Conservation (phyloP, 345 rosid species). For the Eucalyptus regnans region DNA sequence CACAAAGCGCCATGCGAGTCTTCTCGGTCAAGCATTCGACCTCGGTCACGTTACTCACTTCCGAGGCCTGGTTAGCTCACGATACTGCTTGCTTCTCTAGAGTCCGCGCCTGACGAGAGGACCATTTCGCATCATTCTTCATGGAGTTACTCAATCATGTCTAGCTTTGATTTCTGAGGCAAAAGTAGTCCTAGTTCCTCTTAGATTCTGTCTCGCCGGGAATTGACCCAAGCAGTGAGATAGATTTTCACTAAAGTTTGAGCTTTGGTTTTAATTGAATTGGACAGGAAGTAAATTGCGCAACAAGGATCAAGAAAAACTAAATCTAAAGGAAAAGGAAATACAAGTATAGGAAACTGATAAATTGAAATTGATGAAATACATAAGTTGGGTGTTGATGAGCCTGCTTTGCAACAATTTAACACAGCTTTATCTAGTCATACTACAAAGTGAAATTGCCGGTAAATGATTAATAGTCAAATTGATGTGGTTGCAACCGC, state of each 20-base stretch:
- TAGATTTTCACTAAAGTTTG: background rate
- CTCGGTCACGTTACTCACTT: background rate
- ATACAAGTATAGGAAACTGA: background rate
- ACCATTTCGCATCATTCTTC: background rate
- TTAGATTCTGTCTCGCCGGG: background rate
- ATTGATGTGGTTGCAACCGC: background rate
- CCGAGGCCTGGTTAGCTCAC: background rate
- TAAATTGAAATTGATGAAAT: background rate
- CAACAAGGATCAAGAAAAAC: background rate
- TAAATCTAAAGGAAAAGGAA: too few species aligned
- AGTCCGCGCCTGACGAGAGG: background rate
- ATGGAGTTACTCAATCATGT: background rate
- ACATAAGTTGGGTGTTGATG: background rate
- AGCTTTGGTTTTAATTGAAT: background rate
- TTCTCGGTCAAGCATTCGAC: background rate
- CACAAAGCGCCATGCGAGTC: background rate
- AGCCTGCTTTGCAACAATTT: background rate
- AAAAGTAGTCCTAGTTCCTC: background rate
- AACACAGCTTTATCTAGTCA: rapidly evolving
- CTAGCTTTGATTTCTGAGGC: background rate
- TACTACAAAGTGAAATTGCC: too few species aligned
- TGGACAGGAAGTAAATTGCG: background rate
- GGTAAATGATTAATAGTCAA: background rate
- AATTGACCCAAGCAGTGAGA: background rate
- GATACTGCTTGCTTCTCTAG: background rate